These are phyloP conservation scores for Bipolaris oryzae DNA, from an alignment of 2,329 filamentous ascomycete genomes.

Conservation along the genomic window DNA sequence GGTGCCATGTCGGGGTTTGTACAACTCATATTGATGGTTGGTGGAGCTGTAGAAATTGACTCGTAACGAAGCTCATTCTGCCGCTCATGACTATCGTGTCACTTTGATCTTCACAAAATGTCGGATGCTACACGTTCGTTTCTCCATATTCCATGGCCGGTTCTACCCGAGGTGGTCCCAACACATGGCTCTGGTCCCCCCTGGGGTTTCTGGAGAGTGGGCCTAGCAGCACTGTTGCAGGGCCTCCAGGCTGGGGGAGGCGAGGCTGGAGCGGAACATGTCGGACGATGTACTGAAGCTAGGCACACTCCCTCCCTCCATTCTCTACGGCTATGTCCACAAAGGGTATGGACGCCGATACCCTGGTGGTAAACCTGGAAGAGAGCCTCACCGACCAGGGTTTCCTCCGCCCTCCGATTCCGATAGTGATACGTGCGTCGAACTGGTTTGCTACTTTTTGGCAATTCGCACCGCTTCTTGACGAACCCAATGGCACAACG, in stretches of 20 bases:
- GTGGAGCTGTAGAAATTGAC: background rate
- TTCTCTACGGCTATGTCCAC: conserved; percentile 1
- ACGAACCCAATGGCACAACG: conserved; percentile 2
- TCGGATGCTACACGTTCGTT: background rate
- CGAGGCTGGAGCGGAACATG: conserved; percentile 7
- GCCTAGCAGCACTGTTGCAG: background rate
- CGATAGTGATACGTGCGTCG: conserved; percentile 5
- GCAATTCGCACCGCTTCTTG: conserved; percentile 11
- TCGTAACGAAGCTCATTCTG: background rate
- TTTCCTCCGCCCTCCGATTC: conserved; percentile 9
- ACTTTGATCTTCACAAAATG: background rate
- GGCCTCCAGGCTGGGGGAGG: conserved; percentile 6
- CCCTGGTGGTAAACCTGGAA: conserved; percentile 1
- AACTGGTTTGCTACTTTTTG: background rate
- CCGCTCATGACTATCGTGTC: background rate
- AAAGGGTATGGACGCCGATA: conserved; percentile 13
- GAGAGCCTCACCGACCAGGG: conserved; percentile 2
- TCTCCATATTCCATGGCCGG: background rate
- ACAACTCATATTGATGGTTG: background rate
- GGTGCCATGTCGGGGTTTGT: background rate
- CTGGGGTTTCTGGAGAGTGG: conserved; percentile 2
- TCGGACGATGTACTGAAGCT: conserved; percentile 15
- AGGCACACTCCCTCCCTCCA: conserved; percentile 7
- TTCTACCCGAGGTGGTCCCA: conserved; percentile 3
- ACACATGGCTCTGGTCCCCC: background rate